Percentiles rank a stretch among this genome's conserved stretches.
These are phyloP conservation scores for Achlya hypogyna DNA, from an alignment of 352 stramenopile genomes.

Conservation along the genomic window DNA sequence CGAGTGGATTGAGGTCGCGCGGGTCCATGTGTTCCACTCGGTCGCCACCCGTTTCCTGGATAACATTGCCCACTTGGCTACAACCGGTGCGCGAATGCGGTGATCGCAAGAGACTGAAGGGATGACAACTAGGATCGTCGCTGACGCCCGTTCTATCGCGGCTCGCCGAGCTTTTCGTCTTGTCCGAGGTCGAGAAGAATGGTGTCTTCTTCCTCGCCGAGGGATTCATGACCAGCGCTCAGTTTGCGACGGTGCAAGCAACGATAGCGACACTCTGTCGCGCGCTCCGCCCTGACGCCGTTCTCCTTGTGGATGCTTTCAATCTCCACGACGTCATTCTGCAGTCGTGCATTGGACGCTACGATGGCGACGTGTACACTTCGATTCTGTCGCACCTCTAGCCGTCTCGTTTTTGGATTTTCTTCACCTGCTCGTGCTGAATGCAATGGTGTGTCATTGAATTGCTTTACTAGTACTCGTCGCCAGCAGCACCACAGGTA, in stretches of 20 bases:
- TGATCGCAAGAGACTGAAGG: not conserved
- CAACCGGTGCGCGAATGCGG: constrained; percentile 8
- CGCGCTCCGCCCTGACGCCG: constrained; percentile 41
- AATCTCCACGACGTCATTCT: constrained; percentile 58
- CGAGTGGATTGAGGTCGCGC: constrained; percentile 56
- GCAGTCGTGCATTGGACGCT: constrained; percentile 47
- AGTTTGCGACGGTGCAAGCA: constrained; percentile 40
- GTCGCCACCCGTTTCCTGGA: constrained; percentile 50
- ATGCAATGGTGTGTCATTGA: too few relatives aligned
- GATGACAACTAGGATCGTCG: constrained; percentile 10
- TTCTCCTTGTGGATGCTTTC: constrained; percentile 63
- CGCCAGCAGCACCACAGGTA: too few relatives aligned
- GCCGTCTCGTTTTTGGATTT: too few relatives aligned
- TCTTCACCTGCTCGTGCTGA: too few relatives aligned
- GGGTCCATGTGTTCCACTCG: constrained; percentile 70
- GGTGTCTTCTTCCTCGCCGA: constrained; percentile 50
- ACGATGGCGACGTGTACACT: constrained; percentile 68
- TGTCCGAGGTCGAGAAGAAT: constrained; percentile 53
- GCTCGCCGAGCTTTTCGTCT: constrained; percentile 70
- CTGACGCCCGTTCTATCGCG: constrained; percentile 45
- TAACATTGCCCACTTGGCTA: constrained; percentile 35
- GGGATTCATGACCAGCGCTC: constrained; percentile 41
- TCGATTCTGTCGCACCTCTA: constrained; percentile 27
- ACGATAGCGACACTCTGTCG: constrained; percentile 36
- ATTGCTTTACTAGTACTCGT: too few relatives aligned